Base-by-base conservation (phyloP, 2,329 filamentous ascomycete genomes). In the Xylariaceae sp. region DNA sequence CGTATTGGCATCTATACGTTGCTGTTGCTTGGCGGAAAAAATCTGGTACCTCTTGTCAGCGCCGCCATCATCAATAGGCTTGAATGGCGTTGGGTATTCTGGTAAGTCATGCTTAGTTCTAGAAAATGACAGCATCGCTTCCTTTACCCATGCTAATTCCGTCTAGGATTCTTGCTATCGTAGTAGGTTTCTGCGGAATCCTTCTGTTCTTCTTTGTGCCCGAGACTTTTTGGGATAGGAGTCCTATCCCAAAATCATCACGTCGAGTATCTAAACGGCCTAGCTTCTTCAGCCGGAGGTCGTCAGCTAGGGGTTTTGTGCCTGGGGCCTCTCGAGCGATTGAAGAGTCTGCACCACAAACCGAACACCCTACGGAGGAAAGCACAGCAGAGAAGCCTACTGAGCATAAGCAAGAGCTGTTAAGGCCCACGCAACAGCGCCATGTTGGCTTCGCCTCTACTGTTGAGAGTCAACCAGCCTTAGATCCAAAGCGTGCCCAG, bases 161-260 rank as follows among this genome's bases (percentile, higher is more conserved):
- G 5, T 27, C 8, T 45, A 89, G 88, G 88, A 86, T 96, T 50
- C 85, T 96, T 39, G 84, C 92, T 0, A 89, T 96, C 3, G 76
- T 96, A 8, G 88, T 92, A 27, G 90, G 79, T 0, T 82, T 90
- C 41, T 86, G 85, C 55, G 81, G 86, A 30, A 70, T 83, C 16
- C 74, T 96, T 2, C 78, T 97, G 1, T 96, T 96, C 69, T 79
- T 97, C 54, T 96, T 96, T 64, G 90, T 96, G 0, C 93, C 93
- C 0, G 93, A 97, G 73, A 96, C 92, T 0, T 97, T 96, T 62
- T 97, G 93, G 93, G 92, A 97, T 70, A 81, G 93, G 41, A 87
- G 88, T 2, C 92, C 92, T 2, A 53, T 71, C 24, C 73, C 73
- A 1, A 70, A 64, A 39, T 67, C 72, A 5, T 66, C 72, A 3